Base-by-base conservation (phyloP, 495 filamentous ascomycete genomes). In the Pyrenula aspistea region DNA sequence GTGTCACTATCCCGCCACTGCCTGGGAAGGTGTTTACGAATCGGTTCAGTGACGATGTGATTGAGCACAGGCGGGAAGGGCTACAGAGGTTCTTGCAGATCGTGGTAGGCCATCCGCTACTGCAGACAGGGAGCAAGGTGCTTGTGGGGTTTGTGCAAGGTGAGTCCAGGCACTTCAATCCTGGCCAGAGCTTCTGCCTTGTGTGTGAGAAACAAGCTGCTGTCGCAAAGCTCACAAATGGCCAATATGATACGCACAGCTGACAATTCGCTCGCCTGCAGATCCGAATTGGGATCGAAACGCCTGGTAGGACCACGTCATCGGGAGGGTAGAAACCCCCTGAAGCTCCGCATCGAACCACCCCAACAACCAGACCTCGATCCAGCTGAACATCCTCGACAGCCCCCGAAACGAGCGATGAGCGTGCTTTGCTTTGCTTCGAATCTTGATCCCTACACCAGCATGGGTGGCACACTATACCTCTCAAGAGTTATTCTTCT, bases 1-100 rank as follows among this genome's bases (percentile, higher is more conserved):
- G 94, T 55, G 93, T 98, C 53, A 95, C 89, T 24, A 98, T 97
- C 66, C 93, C 93, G 2, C 93, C 93, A 22, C 75, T 98, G 53
- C 93, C 93, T 0, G 93, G 93, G 23, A 98, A 97, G 73, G 93
- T 98, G 25, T 95, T 97, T 64, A 96, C 92, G 23, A 97, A 97
- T 69, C 87, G 93, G 15, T 98, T 98, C 74, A 92, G 87, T 59
- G 93, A 98, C 67, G 93, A 96, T 64, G 94, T 98, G 62, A 98
- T 98, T 66, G 94, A 98, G 79, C 89, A 95, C 68, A 77, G 93
- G 24, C 77, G 92, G 51, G 87, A 91, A 62, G 93, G 93, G 10
- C 75, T 98, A 57, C 91, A 98, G 75, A 82, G 92, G 63, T 98
- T 98, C 67, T 70, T 98, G 66, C 90, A 95, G 82, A 97, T 98